Conservation (phyloP, 306 rosid species). For the Casuarina glauca region DNA sequence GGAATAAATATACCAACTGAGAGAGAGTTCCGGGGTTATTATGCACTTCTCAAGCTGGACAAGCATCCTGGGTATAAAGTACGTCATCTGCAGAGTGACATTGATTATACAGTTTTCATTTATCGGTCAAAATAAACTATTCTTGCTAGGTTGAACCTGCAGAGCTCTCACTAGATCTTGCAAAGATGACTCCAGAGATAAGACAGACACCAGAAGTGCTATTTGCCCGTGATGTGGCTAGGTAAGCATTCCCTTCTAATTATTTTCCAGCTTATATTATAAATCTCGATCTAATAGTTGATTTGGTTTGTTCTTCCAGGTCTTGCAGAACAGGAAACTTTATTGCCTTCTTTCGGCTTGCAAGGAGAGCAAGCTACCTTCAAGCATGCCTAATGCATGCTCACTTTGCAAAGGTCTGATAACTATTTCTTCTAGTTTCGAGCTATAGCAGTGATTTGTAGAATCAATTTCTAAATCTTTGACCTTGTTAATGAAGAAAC, state of each 20-base stretch:
- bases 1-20: constrained; percentile 72
- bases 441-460: constrained; percentile 5
- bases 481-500: constrained; percentile 17
- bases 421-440: constrained; percentile 26
- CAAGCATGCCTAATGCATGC: constrained; percentile 99
- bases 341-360: constrained; percentile 87
- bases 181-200: constrained; percentile 93
- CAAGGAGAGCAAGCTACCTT: constrained; percentile 89
- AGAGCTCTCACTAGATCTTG: constrained; percentile 99
- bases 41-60: constrained; percentile 98
- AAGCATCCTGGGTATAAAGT: constrained; percentile 99
- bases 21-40: constrained; percentile 94
- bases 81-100: constrained; percentile 37
- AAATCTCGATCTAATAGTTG: constrained; percentile 31
- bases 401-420: constrained; percentile 88
- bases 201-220: constrained; percentile 89
- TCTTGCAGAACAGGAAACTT: constrained; percentile 89
- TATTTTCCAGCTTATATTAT: constrained; percentile 18
- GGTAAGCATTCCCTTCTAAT: constrained; percentile 46
- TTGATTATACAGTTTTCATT: constrained; percentile 36
- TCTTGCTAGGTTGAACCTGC: constrained; percentile 93
- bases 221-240: constrained; percentile 93
- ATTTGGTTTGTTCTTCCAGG: constrained; percentile 54
- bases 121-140: constrained; percentile 37
- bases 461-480: constrained; percentile 17